These are phyloP conservation scores for Hyphodiscus hymeniophilus DNA, from an alignment of 495 filamentous ascomycete genomes.

Conservation along the genomic window DNA sequence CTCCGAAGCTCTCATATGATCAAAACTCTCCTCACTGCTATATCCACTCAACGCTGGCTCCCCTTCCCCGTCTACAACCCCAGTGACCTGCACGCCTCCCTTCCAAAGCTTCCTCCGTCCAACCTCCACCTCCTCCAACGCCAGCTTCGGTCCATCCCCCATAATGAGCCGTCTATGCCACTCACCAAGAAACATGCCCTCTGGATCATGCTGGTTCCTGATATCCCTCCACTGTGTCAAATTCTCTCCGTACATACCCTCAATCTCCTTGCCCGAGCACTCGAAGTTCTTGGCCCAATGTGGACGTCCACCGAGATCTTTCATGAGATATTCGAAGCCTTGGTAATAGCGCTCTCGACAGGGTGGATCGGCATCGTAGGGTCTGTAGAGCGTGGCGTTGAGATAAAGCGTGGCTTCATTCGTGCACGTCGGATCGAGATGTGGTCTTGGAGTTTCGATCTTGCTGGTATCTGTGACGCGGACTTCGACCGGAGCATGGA, in stretches of 20 bases:
- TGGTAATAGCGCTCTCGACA: constrained; percentile 75
- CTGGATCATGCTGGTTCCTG: constrained; percentile 67
- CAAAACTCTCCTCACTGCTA: constrained; percentile 20
- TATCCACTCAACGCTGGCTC: constrained; percentile 3
- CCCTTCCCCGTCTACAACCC: constrained; percentile 6
- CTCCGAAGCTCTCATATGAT: constrained; percentile 18
- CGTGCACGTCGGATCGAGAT: constrained; percentile 58
- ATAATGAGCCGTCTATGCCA: constrained; percentile 79
- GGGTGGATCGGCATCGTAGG: constrained; percentile 75
- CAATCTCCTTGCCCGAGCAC: constrained; percentile 47
- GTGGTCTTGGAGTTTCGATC: constrained; percentile 48
- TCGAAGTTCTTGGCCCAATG: constrained; percentile 98
- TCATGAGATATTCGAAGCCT: constrained; percentile 95
- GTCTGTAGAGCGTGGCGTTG: constrained; percentile 91
- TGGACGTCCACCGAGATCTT: constrained; percentile 76
- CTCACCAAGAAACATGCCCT: constrained; percentile 85
- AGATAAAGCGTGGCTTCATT: constrained; percentile 82
- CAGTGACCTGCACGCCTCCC: constrained; percentile 17
- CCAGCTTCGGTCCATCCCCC: constrained; percentile 24
- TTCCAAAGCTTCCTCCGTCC: constrained; percentile 7
- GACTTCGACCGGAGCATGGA: constrained; percentile 92
- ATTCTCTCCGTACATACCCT: constrained; percentile 42
- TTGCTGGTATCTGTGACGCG: constrained; percentile 69
- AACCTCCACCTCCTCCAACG: constrained; percentile 19
- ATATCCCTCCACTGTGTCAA: constrained; percentile 60